Evolutionary conservation across 805 yeast genomes (phyloP).

Genomic region (Starmera amethionina): DNA sequence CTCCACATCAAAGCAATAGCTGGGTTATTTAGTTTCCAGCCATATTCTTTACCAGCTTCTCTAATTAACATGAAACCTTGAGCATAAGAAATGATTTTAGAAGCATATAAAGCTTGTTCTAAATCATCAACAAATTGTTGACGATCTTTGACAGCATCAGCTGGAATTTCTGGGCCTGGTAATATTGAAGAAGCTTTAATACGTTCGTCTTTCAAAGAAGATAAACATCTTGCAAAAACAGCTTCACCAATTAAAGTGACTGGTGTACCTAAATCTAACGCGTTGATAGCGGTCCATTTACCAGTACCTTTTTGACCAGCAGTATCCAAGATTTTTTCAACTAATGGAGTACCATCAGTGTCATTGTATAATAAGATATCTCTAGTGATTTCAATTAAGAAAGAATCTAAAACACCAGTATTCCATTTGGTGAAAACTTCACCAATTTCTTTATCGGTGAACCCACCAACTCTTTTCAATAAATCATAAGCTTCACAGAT

Average conservation of each 20-base stretch:
- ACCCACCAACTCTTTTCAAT: conserved; percentile 88
- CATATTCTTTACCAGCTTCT: conserved; percentile 95
- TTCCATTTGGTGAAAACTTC: conserved; percentile 91
- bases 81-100: conserved; percentile 96
- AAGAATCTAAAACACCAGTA: conserved; percentile 95
- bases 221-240: conserved; percentile 91
- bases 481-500: conserved; percentile 96
- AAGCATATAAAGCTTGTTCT: conserved; percentile 97
- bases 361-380: conserved; percentile 88
- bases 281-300: conserved; percentile 99
- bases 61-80: conserved; percentile 99
- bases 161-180: conserved; percentile 66
- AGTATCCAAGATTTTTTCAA: conserved; percentile 91
- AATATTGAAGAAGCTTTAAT: conserved; percentile 69
- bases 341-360: conserved; percentile 83
- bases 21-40: conserved; percentile 96
- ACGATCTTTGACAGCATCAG: conserved; percentile 63
- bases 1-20: conserved; percentile 99
- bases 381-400: conserved; percentile 93
- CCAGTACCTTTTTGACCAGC: conserved; percentile 99
- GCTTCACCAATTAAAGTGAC: conserved; percentile 98
- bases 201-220: conserved; percentile 90
- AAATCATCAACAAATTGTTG: conserved; percentile 80
- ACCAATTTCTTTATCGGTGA: conserved; percentile 85
- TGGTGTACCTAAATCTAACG: conserved; percentile 96